phyloP scores from a whole-genome alignment of 2,329 filamentous ascomycete genomes.

The Microcyclospora pomicola region DNA sequence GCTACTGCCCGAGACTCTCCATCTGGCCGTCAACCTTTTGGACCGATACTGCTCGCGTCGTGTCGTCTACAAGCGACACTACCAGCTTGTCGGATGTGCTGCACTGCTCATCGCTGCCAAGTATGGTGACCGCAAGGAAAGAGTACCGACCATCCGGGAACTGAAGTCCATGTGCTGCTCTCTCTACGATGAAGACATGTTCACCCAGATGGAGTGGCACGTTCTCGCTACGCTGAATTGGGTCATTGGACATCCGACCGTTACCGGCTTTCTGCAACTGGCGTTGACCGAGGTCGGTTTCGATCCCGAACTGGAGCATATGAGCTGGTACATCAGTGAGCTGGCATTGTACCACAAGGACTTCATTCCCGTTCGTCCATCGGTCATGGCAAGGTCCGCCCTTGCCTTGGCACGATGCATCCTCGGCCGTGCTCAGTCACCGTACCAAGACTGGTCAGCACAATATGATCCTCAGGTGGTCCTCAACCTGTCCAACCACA shows the following conservation, averaged over 20 bases:
- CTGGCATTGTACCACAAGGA: constrained; percentile 93
- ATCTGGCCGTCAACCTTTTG: constrained; percentile 89
- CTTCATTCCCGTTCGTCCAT: constrained; percentile 85
- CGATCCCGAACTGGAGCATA: constrained; percentile 81
- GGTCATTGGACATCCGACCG: constrained; percentile 89
- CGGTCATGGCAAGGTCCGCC: constrained; percentile 77
- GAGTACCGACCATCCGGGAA: constrained; percentile 93
- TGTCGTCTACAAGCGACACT: constrained; percentile 98
- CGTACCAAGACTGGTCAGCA: constrained; percentile 58
- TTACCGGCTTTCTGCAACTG: constrained; percentile 84
- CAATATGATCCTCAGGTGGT: constrained; percentile 56
- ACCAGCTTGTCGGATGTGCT: constrained; percentile 92
- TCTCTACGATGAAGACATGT: constrained; percentile 98
- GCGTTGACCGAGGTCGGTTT: constrained; percentile 62
- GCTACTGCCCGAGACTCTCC: constrained; percentile 84
- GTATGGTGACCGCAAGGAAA: constrained; percentile 97
- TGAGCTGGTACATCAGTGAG: constrained; percentile 88
- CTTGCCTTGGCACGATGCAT: constrained; percentile 78
- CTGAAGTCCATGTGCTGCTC: constrained; percentile 99
- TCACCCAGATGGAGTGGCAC: constrained; percentile 99
- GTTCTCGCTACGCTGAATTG: constrained; percentile 94
- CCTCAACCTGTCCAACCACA: constrained; percentile 48
- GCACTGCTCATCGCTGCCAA: constrained; percentile 93
- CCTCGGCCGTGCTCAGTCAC: constrained; percentile 62
- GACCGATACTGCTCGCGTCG: constrained; percentile 96